These are phyloP conservation scores for Colletotrichum truncatum DNA, from an alignment of 2,329 filamentous ascomycete species.

Conservation along the genomic window DNA sequence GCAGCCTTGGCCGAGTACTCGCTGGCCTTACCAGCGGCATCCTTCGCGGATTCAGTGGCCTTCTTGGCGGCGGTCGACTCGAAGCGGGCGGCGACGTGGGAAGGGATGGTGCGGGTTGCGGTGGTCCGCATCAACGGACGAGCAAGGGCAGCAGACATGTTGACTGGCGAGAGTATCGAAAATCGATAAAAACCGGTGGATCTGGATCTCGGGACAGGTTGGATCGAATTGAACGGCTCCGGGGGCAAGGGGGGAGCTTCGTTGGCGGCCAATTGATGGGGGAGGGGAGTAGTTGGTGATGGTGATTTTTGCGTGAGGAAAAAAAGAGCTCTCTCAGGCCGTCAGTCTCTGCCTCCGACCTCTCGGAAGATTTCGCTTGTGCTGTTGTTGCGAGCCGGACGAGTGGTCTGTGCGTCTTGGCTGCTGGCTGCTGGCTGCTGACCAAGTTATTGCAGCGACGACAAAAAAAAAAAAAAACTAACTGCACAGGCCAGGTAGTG, in stretches of 20 bases:
- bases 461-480: slow-evolving; percentile 2
- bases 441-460: slow-evolving; percentile 1
- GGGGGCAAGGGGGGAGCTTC: slow-evolving; percentile 36
- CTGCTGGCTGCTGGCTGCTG: neutral
- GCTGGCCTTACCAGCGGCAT: slow-evolving; percentile 51
- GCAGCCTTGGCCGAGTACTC: slow-evolving; percentile 72
- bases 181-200: slow-evolving; percentile 20
- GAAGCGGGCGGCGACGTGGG: slow-evolving; percentile 62
- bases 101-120: slow-evolving; percentile 54
- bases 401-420: slow-evolving; percentile 20
- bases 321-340: slow-evolving; percentile 28
- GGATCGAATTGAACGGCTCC: slow-evolving; percentile 38
- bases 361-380: slow-evolving; percentile 57
- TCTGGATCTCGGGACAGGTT: slow-evolving; percentile 27
- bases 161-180: slow-evolving; percentile 13
- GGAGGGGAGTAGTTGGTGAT: slow-evolving; percentile 31
- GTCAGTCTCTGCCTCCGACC: slow-evolving; percentile 27
- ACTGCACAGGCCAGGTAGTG: neutral
- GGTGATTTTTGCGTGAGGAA: slow-evolving; percentile 32
- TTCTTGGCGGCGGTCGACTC: slow-evolving; percentile 65
- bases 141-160: slow-evolving; percentile 45
- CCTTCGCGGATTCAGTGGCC: slow-evolving; percentile 53
- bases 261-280: slow-evolving; percentile 46
- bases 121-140: slow-evolving; percentile 57
- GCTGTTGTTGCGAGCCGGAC: slow-evolving; percentile 32